These are phyloP conservation scores for Elaeagnus macrophylla DNA, from an alignment of 306 rosid genomes.

Conservation along the genomic window DNA sequence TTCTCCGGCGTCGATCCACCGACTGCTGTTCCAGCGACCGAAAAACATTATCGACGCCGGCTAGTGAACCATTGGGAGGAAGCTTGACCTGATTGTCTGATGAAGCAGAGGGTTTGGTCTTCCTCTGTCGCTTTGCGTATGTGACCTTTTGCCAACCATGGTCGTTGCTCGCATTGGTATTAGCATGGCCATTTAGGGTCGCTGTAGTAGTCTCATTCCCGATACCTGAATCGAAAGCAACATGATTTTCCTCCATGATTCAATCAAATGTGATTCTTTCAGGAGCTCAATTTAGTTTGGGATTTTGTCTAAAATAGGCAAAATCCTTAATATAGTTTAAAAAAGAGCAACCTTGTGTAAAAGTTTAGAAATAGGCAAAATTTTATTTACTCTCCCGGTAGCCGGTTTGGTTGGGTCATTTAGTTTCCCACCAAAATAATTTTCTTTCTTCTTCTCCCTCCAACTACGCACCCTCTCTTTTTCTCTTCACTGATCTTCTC, in stretches of 20 bases:
- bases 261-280: not conserved
- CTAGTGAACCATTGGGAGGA: conserved; percentile 20
- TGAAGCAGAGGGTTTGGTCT: conserved; percentile 32
- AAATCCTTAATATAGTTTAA: too few relatives aligned
- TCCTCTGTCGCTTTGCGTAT: conserved; percentile 69
- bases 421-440: too few relatives aligned
- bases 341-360: too few relatives aligned
- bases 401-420: too few relatives aligned
- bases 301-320: too few relatives aligned
- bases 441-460: too few relatives aligned
- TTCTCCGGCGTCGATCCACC: conserved; percentile 65
- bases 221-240: conserved; percentile 29
- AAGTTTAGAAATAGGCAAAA: too few relatives aligned
- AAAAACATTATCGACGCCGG: conserved; percentile 50
- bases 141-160: conserved; percentile 97
- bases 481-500: too few relatives aligned
- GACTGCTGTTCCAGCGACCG: conserved; percentile 69
- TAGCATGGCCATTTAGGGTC: conserved; percentile 4
- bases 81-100: conserved; percentile 33
- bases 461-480: too few relatives aligned
- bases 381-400: too few relatives aligned
- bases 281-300: not conserved
- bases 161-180: conserved; percentile 26
- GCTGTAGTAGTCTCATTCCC: conserved; percentile 17
- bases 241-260: conserved; percentile 48